Conservation (phyloP, 2,329 filamentous ascomycete genomes). For the Colletotrichum sp. region DNA sequence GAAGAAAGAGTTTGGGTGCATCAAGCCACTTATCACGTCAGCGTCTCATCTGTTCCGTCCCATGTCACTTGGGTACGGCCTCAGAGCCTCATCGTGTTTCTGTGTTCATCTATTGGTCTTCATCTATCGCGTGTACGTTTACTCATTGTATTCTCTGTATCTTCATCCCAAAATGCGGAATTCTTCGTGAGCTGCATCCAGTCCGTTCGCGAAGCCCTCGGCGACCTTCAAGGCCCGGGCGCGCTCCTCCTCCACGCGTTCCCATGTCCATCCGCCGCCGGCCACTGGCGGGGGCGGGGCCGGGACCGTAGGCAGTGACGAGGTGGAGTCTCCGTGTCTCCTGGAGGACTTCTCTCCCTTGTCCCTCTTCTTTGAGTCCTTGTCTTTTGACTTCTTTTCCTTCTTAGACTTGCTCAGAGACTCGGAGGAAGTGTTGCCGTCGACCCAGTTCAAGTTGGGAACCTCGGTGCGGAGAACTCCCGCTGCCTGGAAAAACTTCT, state of each 20-base stretch:
- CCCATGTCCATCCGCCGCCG: slow-evolving; percentile 12
- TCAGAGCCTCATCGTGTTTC: not conserved
- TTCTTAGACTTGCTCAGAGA: not conserved
- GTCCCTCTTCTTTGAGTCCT: not conserved
- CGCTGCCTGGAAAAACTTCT: slow-evolving; percentile 8
- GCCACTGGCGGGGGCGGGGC: not conserved
- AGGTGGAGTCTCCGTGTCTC: not conserved
- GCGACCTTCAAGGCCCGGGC: not conserved
- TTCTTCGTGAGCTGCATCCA: slow-evolving; percentile 10
- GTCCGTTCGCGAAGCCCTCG: not conserved
- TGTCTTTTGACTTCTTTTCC: not conserved
- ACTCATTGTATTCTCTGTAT: not conserved
- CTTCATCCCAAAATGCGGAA: not conserved
- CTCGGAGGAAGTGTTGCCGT: not conserved
- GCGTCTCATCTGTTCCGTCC: not conserved
- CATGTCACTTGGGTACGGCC: not conserved
- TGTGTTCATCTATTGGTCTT: not conserved
- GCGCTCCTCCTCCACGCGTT: slow-evolving; percentile 7
- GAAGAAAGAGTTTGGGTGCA: not conserved
- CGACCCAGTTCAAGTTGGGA: not conserved
- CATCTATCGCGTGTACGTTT: not conserved
- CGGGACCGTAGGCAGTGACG: not conserved
- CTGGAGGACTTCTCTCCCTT: not conserved
- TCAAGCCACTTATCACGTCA: slow-evolving; percentile 2
- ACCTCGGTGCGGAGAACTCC: not conserved